These are phyloP conservation scores for Cladosporium oxysporum DNA, from an alignment of 2,329 filamentous ascomycete species.

Conservation along the genomic window DNA sequence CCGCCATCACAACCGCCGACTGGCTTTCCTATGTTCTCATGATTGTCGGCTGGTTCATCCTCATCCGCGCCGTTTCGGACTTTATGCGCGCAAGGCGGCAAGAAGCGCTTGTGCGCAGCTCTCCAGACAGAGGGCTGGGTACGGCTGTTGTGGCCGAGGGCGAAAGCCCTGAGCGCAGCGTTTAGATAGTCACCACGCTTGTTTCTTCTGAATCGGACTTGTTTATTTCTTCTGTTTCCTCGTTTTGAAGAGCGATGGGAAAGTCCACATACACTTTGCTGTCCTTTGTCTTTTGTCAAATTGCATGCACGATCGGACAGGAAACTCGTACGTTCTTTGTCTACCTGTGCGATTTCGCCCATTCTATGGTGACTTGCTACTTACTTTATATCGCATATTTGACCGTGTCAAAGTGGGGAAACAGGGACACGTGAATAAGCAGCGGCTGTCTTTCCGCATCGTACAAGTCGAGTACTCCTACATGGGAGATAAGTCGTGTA, in stretches of 20 bases:
- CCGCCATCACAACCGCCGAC: slow-evolving; percentile 69
- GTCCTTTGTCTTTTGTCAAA: neutral
- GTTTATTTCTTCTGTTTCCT: neutral
- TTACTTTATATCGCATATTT: neutral
- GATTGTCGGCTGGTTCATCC: slow-evolving; percentile 97
- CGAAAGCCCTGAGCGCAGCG: slow-evolving; percentile 70
- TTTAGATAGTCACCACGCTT: slow-evolving; percentile 32
- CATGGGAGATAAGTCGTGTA: too few species aligned
- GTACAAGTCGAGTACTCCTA: too few species aligned
- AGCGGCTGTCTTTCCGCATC: too few species aligned
- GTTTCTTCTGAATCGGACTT: neutral
- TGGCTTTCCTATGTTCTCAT: slow-evolving; percentile 92
- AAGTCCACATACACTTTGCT: neutral
- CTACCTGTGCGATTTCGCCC: neutral
- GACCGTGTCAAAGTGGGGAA: too few species aligned
- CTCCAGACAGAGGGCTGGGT: slow-evolving; percentile 81
- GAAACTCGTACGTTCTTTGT: neutral
- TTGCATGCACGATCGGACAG: neutral
- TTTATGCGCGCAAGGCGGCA: slow-evolving; percentile 85
- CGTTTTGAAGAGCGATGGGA: neutral
- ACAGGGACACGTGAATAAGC: too few species aligned
- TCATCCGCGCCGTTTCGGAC: slow-evolving; percentile 91
- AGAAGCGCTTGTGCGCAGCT: slow-evolving; percentile 89
- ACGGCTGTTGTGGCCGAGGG: slow-evolving; percentile 85
- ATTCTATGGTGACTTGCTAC: neutral